A percentile compares a stretch with the other conserved stretches of the same genome.
These are phyloP conservation scores for Pythium rhizo-oryzae DNA, from an alignment of 352 stramenopile species.

Conservation along the genomic window DNA sequence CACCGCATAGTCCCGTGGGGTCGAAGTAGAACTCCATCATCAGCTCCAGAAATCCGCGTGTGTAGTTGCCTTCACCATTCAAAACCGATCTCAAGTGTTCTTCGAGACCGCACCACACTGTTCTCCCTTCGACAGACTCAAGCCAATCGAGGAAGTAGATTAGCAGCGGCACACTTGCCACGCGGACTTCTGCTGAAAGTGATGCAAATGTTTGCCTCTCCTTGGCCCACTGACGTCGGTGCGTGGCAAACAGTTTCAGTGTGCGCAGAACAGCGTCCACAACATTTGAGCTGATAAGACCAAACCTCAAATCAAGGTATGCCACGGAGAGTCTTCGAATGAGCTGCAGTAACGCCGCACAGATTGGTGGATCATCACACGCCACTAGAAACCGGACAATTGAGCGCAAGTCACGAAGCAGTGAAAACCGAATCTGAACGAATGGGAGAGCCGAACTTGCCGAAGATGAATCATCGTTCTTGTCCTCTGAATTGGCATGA, in stretches of 20 bases:
- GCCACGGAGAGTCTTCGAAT: constrained; percentile 63
- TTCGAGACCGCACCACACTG: constrained; percentile 84
- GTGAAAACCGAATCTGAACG: constrained; percentile 72
- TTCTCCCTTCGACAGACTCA: constrained; percentile 79
- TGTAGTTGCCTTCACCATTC: constrained; percentile 76
- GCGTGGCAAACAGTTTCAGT: constrained; percentile 31
- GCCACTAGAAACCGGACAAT: constrained; percentile 66
- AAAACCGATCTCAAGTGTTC: constrained; percentile 71
- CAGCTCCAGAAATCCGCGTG: constrained; percentile 69
- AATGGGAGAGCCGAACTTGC: constrained; percentile 38
- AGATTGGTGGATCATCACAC: constrained; percentile 56
- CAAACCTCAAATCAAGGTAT: constrained; percentile 76
- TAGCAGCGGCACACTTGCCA: constrained; percentile 66
- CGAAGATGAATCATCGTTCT: constrained; percentile 9
- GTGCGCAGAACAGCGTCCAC: constrained; percentile 72
- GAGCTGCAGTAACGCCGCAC: constrained; percentile 52
- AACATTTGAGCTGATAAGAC: constrained; percentile 74
- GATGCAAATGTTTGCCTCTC: neutral
- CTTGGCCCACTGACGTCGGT: neutral
- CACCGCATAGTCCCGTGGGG: constrained; percentile 51
- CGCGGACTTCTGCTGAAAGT: constrained; percentile 32
- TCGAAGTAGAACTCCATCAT: constrained; percentile 90
- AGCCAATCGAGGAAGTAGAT: constrained; percentile 83
- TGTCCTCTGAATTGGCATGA: constrained; percentile 19
- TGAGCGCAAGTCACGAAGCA: constrained; percentile 67